Evolutionary conservation across 371 early-diverging fungal genomes (phyloP).

Genomic region (Mucor velutinosus): DNA sequence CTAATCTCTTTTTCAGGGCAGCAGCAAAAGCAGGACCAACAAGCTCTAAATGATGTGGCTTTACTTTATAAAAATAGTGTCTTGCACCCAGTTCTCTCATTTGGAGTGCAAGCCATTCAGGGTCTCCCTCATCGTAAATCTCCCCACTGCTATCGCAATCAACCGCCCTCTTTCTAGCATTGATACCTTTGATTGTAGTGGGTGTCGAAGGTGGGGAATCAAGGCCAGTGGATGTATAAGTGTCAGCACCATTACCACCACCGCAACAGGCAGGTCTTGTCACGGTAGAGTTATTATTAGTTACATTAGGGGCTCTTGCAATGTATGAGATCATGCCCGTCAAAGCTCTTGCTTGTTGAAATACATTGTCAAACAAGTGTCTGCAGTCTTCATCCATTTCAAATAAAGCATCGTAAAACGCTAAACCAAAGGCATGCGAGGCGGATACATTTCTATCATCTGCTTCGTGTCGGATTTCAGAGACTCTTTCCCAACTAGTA

Average conservation of each 20-base stretch:
- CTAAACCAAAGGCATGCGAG: conserved; percentile 47
- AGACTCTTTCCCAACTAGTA: conserved; percentile 41
- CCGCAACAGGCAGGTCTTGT: conserved; percentile 9
- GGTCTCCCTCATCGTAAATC: conserved; percentile 30
- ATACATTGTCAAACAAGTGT: conserved; percentile 34
- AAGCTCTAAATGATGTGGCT: conserved; percentile 33
- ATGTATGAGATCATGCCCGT: conserved; percentile 50
- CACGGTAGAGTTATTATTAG: background rate
- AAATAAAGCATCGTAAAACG: conserved; percentile 47
- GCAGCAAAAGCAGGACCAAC: conserved; percentile 43
- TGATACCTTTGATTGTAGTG: conserved; percentile 31
- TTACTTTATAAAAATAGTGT: conserved; percentile 42
- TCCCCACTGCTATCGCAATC: background rate
- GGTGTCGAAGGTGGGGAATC: conserved; percentile 8
- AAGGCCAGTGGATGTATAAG: background rate
- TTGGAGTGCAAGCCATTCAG: conserved; percentile 26
- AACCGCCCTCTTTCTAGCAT: conserved; percentile 18
- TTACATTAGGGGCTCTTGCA: conserved; percentile 31
- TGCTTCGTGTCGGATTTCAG: conserved; percentile 27
- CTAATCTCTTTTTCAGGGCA: conserved; percentile 39
- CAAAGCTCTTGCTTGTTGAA: conserved; percentile 48
- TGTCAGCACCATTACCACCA: conserved; percentile 2
- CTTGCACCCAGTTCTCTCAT: conserved; percentile 43
- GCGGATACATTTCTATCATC: conserved; percentile 41
- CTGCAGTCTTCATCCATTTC: conserved; percentile 26